Percentiles rank a stretch among this genome's conserved stretches.
These are phyloP conservation scores for Mycena epipterygia DNA, from an alignment of 768 basidiomycete genomes.

Conservation along the genomic window DNA sequence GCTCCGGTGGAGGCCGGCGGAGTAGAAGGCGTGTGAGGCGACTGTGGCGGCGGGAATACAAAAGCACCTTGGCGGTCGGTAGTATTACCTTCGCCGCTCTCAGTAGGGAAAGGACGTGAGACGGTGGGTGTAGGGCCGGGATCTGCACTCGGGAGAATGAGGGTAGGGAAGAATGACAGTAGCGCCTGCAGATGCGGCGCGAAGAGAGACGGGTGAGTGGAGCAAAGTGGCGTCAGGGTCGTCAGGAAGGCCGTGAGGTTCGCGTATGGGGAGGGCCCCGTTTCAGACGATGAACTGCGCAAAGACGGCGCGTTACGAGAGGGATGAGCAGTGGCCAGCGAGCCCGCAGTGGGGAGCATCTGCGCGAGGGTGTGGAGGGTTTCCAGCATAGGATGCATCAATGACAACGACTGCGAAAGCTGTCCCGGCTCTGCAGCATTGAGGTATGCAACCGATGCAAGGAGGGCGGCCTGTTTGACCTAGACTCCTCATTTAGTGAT, in stretches of 20 bases:
- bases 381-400: constrained; percentile 82
- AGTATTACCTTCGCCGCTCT: constrained; percentile 31
- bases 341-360: constrained; percentile 48
- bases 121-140: constrained; percentile 66
- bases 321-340: constrained; percentile 38
- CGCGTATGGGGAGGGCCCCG: constrained; percentile 42
- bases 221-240: constrained; percentile 78
- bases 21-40: constrained; percentile 1
- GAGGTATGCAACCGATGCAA: constrained; percentile 79
- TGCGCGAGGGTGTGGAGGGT: constrained; percentile 72
- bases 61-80: constrained; percentile 52
- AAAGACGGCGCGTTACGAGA: constrained; percentile 27
- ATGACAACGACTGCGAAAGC: constrained; percentile 68
- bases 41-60: constrained; percentile 53
- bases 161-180: constrained; percentile 75
- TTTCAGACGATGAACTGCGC: constrained; percentile 47
- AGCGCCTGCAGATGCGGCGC: constrained; percentile 77
- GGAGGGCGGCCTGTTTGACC: constrained; percentile 82
- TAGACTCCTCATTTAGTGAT: constrained; percentile 42
- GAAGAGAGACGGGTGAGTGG: constrained; percentile 79
- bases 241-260: constrained; percentile 76
- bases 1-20: constrained; percentile 68
- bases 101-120: constrained; percentile 57
- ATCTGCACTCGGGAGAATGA: constrained; percentile 74
- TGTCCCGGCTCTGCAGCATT: constrained; percentile 71